Evolutionary conservation across 176 grass and related monocot genomes (phyloP).

Genomic region (Carex scoparia): DNA sequence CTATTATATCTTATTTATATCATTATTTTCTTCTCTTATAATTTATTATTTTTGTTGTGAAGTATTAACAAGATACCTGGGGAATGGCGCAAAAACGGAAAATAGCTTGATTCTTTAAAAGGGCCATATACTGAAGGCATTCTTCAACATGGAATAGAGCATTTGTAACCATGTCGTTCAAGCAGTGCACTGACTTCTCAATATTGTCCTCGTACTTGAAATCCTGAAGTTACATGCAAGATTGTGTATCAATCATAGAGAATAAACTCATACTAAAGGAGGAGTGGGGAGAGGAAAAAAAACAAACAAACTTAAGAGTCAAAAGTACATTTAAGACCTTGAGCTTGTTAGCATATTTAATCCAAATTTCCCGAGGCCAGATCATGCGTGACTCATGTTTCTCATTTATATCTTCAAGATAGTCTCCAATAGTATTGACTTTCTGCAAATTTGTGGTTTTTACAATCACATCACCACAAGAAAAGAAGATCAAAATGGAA

Average conservation of each 20-base stretch:
- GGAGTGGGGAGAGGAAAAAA: neutral
- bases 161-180: conserved; percentile 92
- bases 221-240: conserved; percentile 42
- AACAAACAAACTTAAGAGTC: neutral
- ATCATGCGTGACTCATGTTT: conserved; percentile 91
- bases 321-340: conserved; percentile 47
- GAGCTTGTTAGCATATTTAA: conserved; percentile 85
- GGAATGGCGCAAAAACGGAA: conserved; percentile 91
- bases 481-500: neutral
- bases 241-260: neutral
- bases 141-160: conserved; percentile 74
- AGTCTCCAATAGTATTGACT: conserved; percentile 98
- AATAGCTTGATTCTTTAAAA: conserved; percentile 65
- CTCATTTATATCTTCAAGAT: conserved; percentile 99
- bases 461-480: neutral
- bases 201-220: conserved; percentile 81
- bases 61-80: conserved; percentile 50
- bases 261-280: neutral
- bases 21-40: neutral
- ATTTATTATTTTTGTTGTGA: neutral
- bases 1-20: neutral
- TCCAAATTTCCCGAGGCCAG: conserved; percentile 96
- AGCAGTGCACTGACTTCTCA: conserved; percentile 73
- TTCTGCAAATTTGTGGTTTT: conserved; percentile 50
- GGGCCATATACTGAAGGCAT: conserved; percentile 78